Base-by-base conservation (phyloP, 345 rosid genomes). In the Erodium maritimum region DNA sequence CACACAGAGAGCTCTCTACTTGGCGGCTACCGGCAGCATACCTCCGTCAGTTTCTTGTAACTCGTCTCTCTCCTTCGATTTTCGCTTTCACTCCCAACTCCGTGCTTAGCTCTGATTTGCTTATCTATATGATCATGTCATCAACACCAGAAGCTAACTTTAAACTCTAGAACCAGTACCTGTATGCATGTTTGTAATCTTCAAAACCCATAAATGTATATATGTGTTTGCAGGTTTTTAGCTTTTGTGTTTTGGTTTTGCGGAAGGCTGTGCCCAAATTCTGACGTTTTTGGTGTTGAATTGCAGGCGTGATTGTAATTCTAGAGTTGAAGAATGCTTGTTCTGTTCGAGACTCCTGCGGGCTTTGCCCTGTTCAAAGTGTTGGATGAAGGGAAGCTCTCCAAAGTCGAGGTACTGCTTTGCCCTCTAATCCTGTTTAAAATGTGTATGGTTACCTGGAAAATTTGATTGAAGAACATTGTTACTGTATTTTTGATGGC, bases 291-390 rank as follows among this genome's bases (percentile, higher is more conserved):
- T 37, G 4, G 1, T 37, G 14, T 5, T 37, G 8, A 5, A 12
- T 37, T 37, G 46, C 46, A 37, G 46, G 46, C 14, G 46, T 37
- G 1, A 37, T 37, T 37, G 46, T 25, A 25, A 25, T 25, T 25
- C 33, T 3, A 6, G 14, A 37, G 6, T 37, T 37, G 46, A 37
- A 37, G n/a, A 61, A 87, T 84, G 95, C 68, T 78, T 21, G 83
- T 84, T 25, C 52, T 87, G 59, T 82, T 87, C 33, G 88, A 82
- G 73, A 84, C 95, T 7, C 87, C 88, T 0, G 95, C 85, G 50
- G 91, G 96, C 34, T 83, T 80, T 58, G 87, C 82, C 58, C 81
- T 84, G 22, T 86, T 88, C 52, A 86, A 86, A 68, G 85, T 88
- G 0, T 55, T 76, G 61, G 78, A 86, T 68, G 95, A 80, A 71